Percentiles rank a stretch among this genome's conserved stretches.
These are phyloP conservation scores for Suillus paluster DNA, from an alignment of 768 basidiomycete species.

Conservation along the genomic window DNA sequence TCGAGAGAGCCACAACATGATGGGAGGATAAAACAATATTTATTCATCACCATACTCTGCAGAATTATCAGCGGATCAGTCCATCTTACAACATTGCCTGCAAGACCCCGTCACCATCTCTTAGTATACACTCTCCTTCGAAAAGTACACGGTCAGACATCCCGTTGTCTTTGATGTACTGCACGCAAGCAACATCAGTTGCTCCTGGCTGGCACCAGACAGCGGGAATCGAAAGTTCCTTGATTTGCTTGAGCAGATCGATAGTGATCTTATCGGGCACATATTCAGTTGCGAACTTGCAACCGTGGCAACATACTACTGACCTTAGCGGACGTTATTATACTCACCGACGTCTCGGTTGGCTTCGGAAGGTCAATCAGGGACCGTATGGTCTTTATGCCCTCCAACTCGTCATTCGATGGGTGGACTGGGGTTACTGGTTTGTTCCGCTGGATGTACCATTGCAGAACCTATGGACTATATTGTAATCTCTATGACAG, in stretches of 20 bases:
- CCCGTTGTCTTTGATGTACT: slow-evolving; percentile 68
- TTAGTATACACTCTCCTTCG: slow-evolving; percentile 84
- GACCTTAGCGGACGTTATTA: slow-evolving; percentile 80
- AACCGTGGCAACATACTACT: slow-evolving; percentile 11
- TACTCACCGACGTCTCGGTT: slow-evolving; percentile 70
- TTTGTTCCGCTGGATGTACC: slow-evolving; percentile 67
- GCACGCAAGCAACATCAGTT: slow-evolving; percentile 63
- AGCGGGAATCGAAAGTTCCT: slow-evolving; percentile 69
- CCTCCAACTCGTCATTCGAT: slow-evolving; percentile 74
- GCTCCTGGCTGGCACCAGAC: slow-evolving; percentile 94
- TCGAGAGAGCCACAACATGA: no score
- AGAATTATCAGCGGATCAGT: background rate
- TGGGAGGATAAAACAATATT: background rate
- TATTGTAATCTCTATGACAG: background rate
- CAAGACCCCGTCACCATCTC: slow-evolving; percentile 67
- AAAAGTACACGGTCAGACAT: slow-evolving; percentile 72
- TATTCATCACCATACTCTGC: background rate
- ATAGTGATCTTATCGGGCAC: slow-evolving; percentile 62
- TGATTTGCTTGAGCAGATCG: slow-evolving; percentile 64
- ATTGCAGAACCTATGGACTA: slow-evolving; percentile 65
- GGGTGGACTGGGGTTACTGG: slow-evolving; percentile 77
- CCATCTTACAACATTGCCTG: slow-evolving; percentile 22
- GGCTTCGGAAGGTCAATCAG: slow-evolving; percentile 64
- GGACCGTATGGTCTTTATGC: slow-evolving; percentile 56
- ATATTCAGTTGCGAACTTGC: background rate